These are phyloP conservation scores for Acidiella bohemica DNA, from an alignment of 495 filamentous ascomycete genomes.

Conservation along the genomic window DNA sequence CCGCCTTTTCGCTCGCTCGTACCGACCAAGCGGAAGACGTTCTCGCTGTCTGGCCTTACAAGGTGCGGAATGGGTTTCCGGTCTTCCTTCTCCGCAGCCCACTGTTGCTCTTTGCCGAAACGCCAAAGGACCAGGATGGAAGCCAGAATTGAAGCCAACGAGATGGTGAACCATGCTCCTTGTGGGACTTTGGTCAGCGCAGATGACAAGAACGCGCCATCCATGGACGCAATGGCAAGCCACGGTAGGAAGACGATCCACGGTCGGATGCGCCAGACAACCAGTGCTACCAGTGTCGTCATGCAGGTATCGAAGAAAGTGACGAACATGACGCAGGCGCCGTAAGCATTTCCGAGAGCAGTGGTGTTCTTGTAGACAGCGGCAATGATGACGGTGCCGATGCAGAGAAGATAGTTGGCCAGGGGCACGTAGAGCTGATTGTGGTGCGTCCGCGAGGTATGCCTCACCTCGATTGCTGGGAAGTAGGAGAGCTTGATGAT, in stretches of 20 bases:
- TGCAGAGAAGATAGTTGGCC: constrained; percentile 57
- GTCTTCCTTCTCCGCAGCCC: constrained; percentile 50
- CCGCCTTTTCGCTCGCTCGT: constrained; percentile 13
- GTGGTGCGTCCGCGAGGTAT: constrained; percentile 50
- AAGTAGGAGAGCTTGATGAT: constrained; percentile 62
- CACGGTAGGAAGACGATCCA: constrained; percentile 44
- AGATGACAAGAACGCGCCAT: constrained; percentile 51
- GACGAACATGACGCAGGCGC: constrained; percentile 59
- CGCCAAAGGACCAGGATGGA: constrained; percentile 53
- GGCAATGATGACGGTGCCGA: constrained; percentile 53
- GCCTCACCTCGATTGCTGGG: constrained; percentile 53
- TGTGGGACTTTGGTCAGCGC: constrained; percentile 54
- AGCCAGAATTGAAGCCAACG: constrained; percentile 42
- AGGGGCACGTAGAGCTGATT: constrained; percentile 58
- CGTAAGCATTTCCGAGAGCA: constrained; percentile 30
- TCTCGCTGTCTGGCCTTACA: constrained; percentile 10
- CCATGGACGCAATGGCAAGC: constrained; percentile 45
- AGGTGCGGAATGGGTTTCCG: constrained; percentile 31
- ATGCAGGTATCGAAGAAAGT: constrained; percentile 62
- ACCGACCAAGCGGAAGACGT: constrained; percentile 12
- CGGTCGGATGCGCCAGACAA: constrained; percentile 49
- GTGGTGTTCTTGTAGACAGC: constrained; percentile 56
- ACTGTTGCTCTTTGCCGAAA: constrained; percentile 60
- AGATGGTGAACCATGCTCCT: constrained; percentile 64
- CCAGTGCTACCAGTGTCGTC: constrained; percentile 48